Base-by-base conservation (phyloP, 2,329 filamentous ascomycete genomes). In the Trichothecium roseum region DNA sequence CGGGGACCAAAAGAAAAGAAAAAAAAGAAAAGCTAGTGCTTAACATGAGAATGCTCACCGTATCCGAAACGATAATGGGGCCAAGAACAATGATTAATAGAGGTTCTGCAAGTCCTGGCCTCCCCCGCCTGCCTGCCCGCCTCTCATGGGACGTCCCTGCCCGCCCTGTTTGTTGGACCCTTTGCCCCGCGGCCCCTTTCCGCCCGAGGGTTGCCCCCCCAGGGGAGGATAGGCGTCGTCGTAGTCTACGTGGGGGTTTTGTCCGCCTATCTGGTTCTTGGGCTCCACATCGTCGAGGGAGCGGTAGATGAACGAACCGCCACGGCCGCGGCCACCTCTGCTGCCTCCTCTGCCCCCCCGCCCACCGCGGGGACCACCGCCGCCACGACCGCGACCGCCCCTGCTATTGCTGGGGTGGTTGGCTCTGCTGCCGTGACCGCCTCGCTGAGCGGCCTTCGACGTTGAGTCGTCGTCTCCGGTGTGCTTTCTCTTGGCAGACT, bases 271-370 rank as follows among this genome's bases (percentile, higher is more conserved):
- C 40, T 60, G 60, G 30, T 68, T 65, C 32, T 61, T 61, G 30
- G 62, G 58, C 18, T 68, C 69, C 18, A 78, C 65, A 45, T 85
- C 81, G 51, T 84, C 81, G 2, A 84, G 64, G 2, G 78, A 84
- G 38, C 71, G 69, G 52, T 85, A 84, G 41, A 68, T 63, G 38
- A 63, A 60, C 18, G 66, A 66, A 16, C 68, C 68, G 18, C 64
- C 58, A 32, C 70, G 60, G 9, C 69, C 64, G 32, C 70, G 54
- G 5, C 62, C 59, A 14, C 57, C 54, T 26, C 52, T 51, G 18
- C 66, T 60, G 12, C 64, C 60, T 14, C 65, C 63, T 32, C 63
- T 51, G 31, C 63, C 49, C 34, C 60, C 56, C 16, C 57, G 54
- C 12, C 56, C 51, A 18, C 56, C 50, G 3, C 54, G 54, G 6